Conservation (phyloP, 208 protist genomes). For the Trypanosoma brucei region DNA sequence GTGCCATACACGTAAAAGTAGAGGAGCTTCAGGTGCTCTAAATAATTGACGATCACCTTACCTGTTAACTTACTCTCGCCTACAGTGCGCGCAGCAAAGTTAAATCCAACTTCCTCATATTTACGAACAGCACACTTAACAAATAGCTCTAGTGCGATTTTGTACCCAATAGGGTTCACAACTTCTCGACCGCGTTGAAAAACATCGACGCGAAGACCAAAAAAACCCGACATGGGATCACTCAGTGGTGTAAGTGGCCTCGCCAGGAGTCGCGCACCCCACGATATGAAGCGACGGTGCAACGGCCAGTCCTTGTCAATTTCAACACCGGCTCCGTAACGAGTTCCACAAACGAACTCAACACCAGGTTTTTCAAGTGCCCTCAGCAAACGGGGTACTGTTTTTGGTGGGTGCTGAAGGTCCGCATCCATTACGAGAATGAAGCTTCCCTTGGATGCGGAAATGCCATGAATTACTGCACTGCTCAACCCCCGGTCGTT, state of each 20-base stretch:
- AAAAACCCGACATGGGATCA: constrained; percentile 93
- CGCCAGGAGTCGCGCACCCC: constrained; percentile 74
- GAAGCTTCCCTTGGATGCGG: constrained; percentile 34
- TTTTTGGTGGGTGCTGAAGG: constrained; percentile 89
- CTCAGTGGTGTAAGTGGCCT: constrained; percentile 82
- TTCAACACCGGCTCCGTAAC: constrained; percentile 67
- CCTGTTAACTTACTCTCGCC: constrained; percentile 88
- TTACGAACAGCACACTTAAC: constrained; percentile 77
- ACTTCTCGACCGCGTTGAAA: constrained; percentile 38
- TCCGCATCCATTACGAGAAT: constrained; percentile 92
- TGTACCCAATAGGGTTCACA: constrained; percentile 90
- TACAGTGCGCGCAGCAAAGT: constrained; percentile 69
- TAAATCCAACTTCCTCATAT: constrained; percentile 78
- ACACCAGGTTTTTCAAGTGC: constrained; percentile 48
- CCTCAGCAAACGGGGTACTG: constrained; percentile 61
- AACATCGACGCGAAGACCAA: constrained; percentile 64
- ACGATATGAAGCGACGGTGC: constrained; percentile 85
- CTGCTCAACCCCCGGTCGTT: constrained; percentile 83
- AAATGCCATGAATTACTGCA: constrained; percentile 86
- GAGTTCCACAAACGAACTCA: constrained; percentile 88
- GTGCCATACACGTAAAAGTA: constrained; percentile 66
- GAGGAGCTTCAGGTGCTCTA: constrained; percentile 69
- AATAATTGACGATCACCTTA: constrained; percentile 85
- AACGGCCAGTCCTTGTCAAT: constrained; percentile 88
- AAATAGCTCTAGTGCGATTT: constrained; percentile 90